Evolutionary conservation across 1,284 basidiomycete species (phyloP).

Genomic region (Leccinum subrobustum): DNA sequence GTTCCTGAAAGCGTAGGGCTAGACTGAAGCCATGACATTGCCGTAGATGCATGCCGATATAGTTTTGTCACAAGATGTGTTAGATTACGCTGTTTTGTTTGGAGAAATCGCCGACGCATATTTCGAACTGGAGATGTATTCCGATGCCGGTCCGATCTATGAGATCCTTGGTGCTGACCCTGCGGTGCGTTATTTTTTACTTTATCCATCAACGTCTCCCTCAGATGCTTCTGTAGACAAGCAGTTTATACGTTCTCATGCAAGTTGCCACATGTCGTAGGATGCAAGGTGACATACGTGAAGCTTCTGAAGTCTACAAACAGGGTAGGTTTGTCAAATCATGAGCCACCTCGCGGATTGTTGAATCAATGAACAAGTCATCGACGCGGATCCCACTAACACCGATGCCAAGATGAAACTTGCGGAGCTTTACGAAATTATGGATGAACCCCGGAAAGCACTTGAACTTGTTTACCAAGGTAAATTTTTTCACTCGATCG

Average conservation of each 20-base stretch:
- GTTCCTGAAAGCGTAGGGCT: background rate
- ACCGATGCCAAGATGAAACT: conserved; percentile 86
- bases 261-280: conserved; percentile 35
- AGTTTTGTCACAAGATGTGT: conserved; percentile 67
- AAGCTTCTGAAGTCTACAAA: conserved; percentile 82
- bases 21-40: background rate
- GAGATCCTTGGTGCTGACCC: conserved; percentile 22
- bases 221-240: conserved; percentile 12
- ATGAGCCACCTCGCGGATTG: background rate
- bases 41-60: conserved; percentile 63
- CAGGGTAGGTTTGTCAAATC: conserved; percentile 51
- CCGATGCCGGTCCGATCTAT: conserved; percentile 17
- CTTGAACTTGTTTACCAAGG: conserved; percentile 87
- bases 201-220: background rate
- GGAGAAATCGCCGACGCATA: conserved; percentile 84
- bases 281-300: conserved; percentile 67
- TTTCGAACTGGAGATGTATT: conserved; percentile 62
- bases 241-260: conserved; percentile 21
- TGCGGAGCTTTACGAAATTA: conserved; percentile 85
- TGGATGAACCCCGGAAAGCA: conserved; percentile 79
- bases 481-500: conserved; percentile 25
- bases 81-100: conserved; percentile 78
- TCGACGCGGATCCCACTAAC: conserved; percentile 69
- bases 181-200: conserved; percentile 12
- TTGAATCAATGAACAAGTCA: conserved; percentile 47